Evolutionary conservation across 257 asterid genomes (phyloP), one percentile per base, ranked within the genome.

Genomic region (Solanum virginianum): DNA sequence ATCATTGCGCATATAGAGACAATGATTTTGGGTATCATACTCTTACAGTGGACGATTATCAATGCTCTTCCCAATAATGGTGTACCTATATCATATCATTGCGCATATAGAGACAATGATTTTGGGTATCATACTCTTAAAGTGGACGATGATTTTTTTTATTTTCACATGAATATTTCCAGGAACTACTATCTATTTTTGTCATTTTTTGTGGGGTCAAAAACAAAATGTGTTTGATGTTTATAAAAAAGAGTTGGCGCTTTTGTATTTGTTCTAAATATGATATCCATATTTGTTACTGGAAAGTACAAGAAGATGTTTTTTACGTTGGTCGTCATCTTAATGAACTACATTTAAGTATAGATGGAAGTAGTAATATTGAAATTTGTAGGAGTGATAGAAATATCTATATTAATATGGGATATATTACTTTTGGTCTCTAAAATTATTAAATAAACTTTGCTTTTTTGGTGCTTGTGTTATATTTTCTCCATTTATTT

Each of bases 141-240:
- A n/a, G 20, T 72, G 36, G 56, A 11, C 3, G 56, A 72, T 43
- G 36, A 71, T 71, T 18, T 43, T 43, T 71, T 71, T 43, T 3
- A 22, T 0, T 72, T 72, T n/a, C 0, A 0, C 0, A 8, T n/a
- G 57, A 22, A 72, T 45, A 0, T 3, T 6, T 1, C n/a, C n/a
- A 0, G 15, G 7, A 45, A 3, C 10, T 5, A 72, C 80, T 4
- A 6, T 72, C 18, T 72, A 18, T 1, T 43, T 72, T 4, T 72
- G 57, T 12, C 36, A 72, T 43, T 72, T 43, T 11, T 45, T 56
- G 57, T 72, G 57, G 80, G 39, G 39, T 45, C 3, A 43, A n/a
- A 43, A 72, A 11, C 32, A 72, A 72, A 11, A n/a, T 6, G 6
- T 6, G 0, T 11, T 45, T 7, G 36, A 43, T 45, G 39, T 72